Evolutionary conservation across 805 yeast genomes (phyloP).

Genomic region (Lachancea lanzarotensis): DNA sequence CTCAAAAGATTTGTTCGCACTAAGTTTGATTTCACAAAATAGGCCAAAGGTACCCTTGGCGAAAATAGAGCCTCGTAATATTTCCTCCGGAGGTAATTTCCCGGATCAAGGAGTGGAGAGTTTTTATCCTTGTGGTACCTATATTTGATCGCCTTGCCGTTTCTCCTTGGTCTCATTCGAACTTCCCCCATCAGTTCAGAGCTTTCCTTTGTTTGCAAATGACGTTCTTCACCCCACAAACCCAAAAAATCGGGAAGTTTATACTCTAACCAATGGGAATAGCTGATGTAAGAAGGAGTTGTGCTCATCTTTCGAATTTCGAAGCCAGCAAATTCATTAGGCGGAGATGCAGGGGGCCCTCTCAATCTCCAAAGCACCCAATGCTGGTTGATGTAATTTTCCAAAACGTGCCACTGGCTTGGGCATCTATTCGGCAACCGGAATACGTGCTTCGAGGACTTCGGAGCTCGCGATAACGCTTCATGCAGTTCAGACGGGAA

Average conservation of each 20-base stretch:
- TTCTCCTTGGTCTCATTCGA: slow-evolving; percentile 5
- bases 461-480: neutral
- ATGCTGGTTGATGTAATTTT: slow-evolving; percentile 16
- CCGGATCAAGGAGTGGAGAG: slow-evolving; percentile 13
- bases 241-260: slow-evolving; percentile 4
- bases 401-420: slow-evolving; percentile 12
- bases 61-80: slow-evolving; percentile 35
- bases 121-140: neutral
- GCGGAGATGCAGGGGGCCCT: neutral
- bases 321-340: neutral
- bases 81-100: slow-evolving; percentile 24
- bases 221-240: slow-evolving; percentile 7
- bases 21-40: slow-evolving; percentile 45
- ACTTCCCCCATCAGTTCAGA: slow-evolving; percentile 1
- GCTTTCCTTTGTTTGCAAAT: neutral
- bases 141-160: neutral
- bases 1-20: slow-evolving; percentile 42
- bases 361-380: slow-evolving; percentile 17
- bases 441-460: neutral
- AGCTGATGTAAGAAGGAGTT: neutral
- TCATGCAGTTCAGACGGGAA: slow-evolving; percentile 7
- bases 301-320: neutral
- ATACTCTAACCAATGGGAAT: slow-evolving; percentile 1
- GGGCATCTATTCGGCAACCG: neutral
- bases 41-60: slow-evolving; percentile 33